phyloP scores from a whole-genome alignment of 2,329 filamentous ascomycete species.

The Talaromyces sp. region DNA sequence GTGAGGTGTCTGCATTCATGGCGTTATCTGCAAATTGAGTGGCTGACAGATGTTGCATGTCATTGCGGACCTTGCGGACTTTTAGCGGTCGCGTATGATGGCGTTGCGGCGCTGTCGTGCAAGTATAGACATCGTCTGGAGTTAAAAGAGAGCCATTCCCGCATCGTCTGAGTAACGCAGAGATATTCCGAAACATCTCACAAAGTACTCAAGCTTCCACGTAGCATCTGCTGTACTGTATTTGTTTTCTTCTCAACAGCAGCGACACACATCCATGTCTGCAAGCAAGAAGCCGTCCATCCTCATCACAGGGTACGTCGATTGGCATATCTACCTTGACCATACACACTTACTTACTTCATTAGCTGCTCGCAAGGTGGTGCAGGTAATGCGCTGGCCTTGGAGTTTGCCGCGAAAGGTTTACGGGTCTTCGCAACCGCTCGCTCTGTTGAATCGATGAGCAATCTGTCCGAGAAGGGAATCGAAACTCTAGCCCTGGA shows the following conservation, averaged over 20 bases:
- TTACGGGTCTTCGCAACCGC: slow-evolving; percentile 12
- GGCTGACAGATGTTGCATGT: not conserved
- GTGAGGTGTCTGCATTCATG: not conserved
- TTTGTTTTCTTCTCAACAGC: not conserved
- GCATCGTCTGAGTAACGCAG: not conserved
- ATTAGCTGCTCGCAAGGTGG: slow-evolving; percentile 11
- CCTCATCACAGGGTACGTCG: slow-evolving; percentile 12
- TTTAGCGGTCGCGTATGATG: not conserved
- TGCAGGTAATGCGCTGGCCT: slow-evolving; percentile 9
- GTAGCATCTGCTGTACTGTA: not conserved
- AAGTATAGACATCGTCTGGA: not conserved
- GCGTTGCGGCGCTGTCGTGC: not conserved
- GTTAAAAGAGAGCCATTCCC: not conserved
- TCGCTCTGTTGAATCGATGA: slow-evolving; percentile 8
- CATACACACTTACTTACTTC: not conserved
- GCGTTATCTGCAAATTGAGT: not conserved
- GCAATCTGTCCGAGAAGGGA: slow-evolving; percentile 7
- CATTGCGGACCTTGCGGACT: not conserved
- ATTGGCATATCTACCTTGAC: not conserved
- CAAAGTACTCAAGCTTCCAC: not conserved
- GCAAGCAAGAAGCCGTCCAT: slow-evolving; percentile 8
- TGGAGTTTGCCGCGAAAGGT: slow-evolving; percentile 10
- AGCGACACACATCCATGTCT: slow-evolving; percentile 2
- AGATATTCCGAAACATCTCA: too few species aligned
- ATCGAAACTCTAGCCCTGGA: slow-evolving; percentile 10